Conservation (phyloP, 331 rosid species). For the Quercus lobata region DNA sequence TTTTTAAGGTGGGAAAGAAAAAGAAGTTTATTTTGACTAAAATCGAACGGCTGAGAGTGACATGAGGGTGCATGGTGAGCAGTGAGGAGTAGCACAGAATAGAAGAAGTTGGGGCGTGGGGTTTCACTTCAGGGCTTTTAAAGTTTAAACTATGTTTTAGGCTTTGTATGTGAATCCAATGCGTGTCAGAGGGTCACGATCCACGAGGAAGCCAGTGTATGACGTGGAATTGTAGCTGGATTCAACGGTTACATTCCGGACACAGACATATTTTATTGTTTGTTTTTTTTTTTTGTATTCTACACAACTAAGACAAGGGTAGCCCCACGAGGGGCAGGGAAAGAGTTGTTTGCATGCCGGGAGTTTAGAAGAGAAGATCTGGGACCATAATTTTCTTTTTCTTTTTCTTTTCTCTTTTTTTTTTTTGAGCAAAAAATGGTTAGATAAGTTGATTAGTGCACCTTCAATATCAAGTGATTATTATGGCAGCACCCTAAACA, state of each 20-base stretch:
- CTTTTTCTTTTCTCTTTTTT: too few relatives aligned
- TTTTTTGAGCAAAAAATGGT: too few relatives aligned
- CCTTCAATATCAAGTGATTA: too few relatives aligned
- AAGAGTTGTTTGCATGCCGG: too few relatives aligned
- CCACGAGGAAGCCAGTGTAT: conserved; percentile 20
- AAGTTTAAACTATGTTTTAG: neutral
- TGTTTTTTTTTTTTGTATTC: neutral
- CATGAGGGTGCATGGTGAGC: conserved; percentile 15
- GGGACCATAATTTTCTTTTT: too few relatives aligned
- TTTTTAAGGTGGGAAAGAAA: too few relatives aligned
- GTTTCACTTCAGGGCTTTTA: conserved; percentile 1
- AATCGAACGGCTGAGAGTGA: conserved; percentile 30
- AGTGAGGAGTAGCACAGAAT: conserved; percentile 7
- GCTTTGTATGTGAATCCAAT: conserved; percentile 1
- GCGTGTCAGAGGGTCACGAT: neutral
- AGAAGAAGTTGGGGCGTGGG: neutral
- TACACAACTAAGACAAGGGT: too few relatives aligned
- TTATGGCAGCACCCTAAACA: too few relatives aligned
- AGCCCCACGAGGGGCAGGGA: too few relatives aligned
- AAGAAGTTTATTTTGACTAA: conserved; percentile 12
- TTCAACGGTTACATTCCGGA: conserved; percentile 27
- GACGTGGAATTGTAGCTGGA: conserved; percentile 37
- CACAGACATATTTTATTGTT: neutral
- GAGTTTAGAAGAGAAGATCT: too few relatives aligned
- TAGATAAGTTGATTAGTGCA: too few relatives aligned